Evolutionary conservation across 2,329 filamentous ascomycete species (phyloP), one percentile per base, ranked within the genome.

Genomic region (Diaporthe helianthi): DNA sequence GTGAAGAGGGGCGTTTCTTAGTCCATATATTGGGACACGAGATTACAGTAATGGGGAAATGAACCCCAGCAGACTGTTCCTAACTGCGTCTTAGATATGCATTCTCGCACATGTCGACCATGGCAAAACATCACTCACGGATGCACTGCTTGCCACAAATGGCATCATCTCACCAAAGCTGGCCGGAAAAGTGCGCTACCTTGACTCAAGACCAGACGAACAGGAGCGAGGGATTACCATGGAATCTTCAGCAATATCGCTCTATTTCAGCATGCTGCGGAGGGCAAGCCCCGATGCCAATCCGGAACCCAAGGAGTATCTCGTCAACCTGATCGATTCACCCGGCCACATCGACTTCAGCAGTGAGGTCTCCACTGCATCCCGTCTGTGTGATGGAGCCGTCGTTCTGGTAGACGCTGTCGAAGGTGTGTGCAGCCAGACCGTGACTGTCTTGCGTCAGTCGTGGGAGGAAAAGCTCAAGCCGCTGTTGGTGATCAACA

Each of bases 311-410:
- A 93, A 93, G 77, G 95, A 99, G 80, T 98, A 97, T 77, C 85
- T 99, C 72, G 93, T 99, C 82, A 99, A 99, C 79, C 82, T 99
- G 69, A 99, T 99, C 77, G 96, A 99, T 81, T 98, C 96, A 1
- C 96, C 96, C 0, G 96, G 96, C 2, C 96, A 99, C 79, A 98
- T 99, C 73, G 96, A 99, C 80, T 99, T 99, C 79, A 98, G 94
- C 82, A 97, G 94, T 73, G 96, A 99, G 78, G 96, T 99, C 0
- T 98, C 94, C 0, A 98, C 95, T 1, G 96, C 96, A 2, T 98
- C 95, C 12, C 87, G 96, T 67, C 84, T 99, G 22, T 98, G 96
- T 75, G 96, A 99, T 79, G 96, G 96, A 46, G 96, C 96, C 8
- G 89, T 98, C 12, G 93, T 99, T 13, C 84, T 99, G 36, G 94